A percentile compares a stretch with the other conserved stretches of the same genome.
Evolutionary conservation across 768 basidiomycete species (phyloP).

Genomic region (Suillus spraguei): DNA sequence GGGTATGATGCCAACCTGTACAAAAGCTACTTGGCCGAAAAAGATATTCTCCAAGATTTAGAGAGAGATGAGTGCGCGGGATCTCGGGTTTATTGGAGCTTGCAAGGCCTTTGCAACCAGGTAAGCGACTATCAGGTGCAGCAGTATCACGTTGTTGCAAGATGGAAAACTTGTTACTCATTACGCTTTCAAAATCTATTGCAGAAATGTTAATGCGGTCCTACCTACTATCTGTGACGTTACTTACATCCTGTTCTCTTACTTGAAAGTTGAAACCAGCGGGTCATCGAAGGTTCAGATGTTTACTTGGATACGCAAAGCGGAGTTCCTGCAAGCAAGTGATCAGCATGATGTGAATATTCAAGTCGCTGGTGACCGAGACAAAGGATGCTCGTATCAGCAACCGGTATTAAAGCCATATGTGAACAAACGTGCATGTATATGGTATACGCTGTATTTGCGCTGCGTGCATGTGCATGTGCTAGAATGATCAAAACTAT

Average conservation of each 20-base stretch:
- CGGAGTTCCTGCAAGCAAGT: not conserved
- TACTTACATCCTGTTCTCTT: conserved; percentile 41
- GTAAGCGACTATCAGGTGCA: conserved; percentile 24
- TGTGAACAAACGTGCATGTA: not conserved
- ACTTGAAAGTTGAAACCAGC: conserved; percentile 36
- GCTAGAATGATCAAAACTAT: not conserved
- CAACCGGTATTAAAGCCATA: not conserved
- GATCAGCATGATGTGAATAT: not conserved
- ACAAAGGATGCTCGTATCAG: not conserved
- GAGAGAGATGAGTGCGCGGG: not conserved
- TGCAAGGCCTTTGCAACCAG: conserved; percentile 18
- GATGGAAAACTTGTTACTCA: conserved; percentile 11
- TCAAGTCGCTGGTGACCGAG: not conserved
- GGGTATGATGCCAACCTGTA: conserved; percentile 36
- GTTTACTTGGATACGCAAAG: too few relatives aligned
- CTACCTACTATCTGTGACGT: not conserved
- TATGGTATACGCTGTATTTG: not conserved
- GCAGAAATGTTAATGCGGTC: not conserved
- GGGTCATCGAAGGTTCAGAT: conserved; percentile 19
- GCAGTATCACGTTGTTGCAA: conserved; percentile 30
- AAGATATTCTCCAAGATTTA: conserved; percentile 40
- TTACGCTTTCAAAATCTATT: conserved; percentile 17
- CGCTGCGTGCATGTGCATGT: not conserved
- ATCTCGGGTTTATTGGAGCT: not conserved
- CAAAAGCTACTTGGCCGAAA: conserved; percentile 40